Evolutionary conservation across 1,139 yeast genomes (phyloP).

Genomic region (Arxiozyma heterogenica): DNA sequence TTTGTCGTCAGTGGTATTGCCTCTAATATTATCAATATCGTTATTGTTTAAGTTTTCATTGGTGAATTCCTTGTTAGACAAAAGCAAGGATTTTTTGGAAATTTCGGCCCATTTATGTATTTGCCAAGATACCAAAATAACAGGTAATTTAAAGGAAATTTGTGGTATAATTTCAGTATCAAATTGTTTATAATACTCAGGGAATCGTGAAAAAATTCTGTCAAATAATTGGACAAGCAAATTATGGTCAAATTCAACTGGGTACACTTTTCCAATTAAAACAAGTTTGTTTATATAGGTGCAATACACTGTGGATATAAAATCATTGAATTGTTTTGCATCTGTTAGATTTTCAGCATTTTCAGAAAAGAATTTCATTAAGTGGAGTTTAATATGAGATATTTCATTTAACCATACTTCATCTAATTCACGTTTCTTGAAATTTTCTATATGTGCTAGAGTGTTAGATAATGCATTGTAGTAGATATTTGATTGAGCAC

Average conservation of each 20-base stretch:
- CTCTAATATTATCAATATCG: too few relatives aligned
- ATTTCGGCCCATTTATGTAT: slow-evolving; percentile 24
- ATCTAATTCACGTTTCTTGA: slow-evolving; percentile 18
- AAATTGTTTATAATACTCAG: slow-evolving; percentile 10
- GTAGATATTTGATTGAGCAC: slow-evolving; percentile 9
- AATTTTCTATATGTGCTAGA: slow-evolving; percentile 15
- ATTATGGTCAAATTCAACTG: slow-evolving; percentile 19
- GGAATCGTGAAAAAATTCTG: slow-evolving; percentile 13
- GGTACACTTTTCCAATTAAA: slow-evolving; percentile 22
- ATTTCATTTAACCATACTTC: slow-evolving; percentile 22
- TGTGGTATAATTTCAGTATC: slow-evolving; percentile 10
- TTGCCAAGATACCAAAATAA: slow-evolving; percentile 24
- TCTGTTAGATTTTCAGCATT: slow-evolving; percentile 6
- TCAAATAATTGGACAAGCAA: slow-evolving; percentile 14
- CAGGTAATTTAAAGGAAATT: slow-evolving; percentile 23
- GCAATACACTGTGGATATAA: slow-evolving; percentile 13
- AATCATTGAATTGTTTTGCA: slow-evolving; percentile 10
- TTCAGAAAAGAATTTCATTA: slow-evolving; percentile 20
- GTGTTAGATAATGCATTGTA: slow-evolving; percentile 16
- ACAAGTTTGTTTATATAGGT: slow-evolving; percentile 24
- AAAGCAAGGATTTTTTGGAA: slow-evolving; percentile 9
- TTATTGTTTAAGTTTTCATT: too few relatives aligned
- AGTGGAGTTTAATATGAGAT: slow-evolving; percentile 17
- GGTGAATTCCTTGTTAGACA: neutral
- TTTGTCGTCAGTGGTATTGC: neutral